These are phyloP conservation scores for Boletus rufocinnamomeus DNA, from an alignment of 768 basidiomycete species.

Conservation along the genomic window DNA sequence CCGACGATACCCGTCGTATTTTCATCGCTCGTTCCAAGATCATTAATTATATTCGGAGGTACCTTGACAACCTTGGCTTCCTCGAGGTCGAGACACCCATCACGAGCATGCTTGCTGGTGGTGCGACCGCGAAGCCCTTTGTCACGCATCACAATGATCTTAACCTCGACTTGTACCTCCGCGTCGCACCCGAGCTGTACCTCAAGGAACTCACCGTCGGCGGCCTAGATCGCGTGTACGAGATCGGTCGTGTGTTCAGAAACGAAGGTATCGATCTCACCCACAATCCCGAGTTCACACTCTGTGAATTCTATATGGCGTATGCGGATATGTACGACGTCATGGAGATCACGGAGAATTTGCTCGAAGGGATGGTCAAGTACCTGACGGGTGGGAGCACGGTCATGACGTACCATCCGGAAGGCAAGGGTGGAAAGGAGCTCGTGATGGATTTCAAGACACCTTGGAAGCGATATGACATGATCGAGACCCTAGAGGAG, in stretches of 20 bases:
- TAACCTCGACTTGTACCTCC: constrained; percentile 92
- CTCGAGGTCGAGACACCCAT: constrained; percentile 99
- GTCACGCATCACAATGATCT: constrained; percentile 99
- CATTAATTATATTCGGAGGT: constrained; percentile 91
- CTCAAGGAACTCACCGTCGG: constrained; percentile 98
- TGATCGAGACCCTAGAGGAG: constrained; percentile 95
- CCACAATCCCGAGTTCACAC: constrained; percentile 98
- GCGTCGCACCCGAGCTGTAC: constrained; percentile 96
- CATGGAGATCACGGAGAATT: constrained; percentile 93
- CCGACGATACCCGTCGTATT: constrained; percentile 82
- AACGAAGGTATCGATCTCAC: constrained; percentile 99
- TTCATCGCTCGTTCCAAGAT: constrained; percentile 89
- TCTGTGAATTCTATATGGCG: constrained; percentile 99
- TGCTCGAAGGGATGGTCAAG: constrained; percentile 92
- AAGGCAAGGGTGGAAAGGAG: constrained; percentile 82
- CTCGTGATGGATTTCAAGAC: constrained; percentile 84
- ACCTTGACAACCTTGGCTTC: constrained; percentile 88
- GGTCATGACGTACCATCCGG: constrained; percentile 84
- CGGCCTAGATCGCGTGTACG: constrained; percentile 96
- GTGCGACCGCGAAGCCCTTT: constrained; percentile 98
- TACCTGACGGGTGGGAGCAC: constrained; percentile 79
- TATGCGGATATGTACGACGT: constrained; percentile 99
- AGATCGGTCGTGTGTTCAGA: constrained; percentile 96
- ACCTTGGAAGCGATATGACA: constrained; percentile 98
- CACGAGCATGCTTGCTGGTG: constrained; percentile 94